A percentile compares a stretch with the other conserved stretches of the same genome.
These are phyloP conservation scores for Viola odorata DNA, from an alignment of 345 rosid genomes.

Conservation along the genomic window DNA sequence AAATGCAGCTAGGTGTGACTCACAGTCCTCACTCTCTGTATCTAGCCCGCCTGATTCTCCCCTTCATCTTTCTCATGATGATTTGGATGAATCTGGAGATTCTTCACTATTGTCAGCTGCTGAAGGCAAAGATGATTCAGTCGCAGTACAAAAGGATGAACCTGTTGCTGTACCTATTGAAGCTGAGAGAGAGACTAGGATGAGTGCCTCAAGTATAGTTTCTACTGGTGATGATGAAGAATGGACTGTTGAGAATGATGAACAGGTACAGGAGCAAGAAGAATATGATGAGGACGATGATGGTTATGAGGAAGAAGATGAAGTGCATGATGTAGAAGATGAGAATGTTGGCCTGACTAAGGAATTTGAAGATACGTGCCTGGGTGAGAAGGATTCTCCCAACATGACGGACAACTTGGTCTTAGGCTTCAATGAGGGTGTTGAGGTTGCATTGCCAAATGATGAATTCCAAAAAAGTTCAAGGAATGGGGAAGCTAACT, in stretches of 20 bases:
- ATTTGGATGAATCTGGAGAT: slow-evolving; percentile 80
- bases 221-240: slow-evolving; percentile 80
- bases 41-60: slow-evolving; percentile 95
- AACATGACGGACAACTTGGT: slow-evolving; percentile 52
- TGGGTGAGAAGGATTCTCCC: slow-evolving; percentile 53
- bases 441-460: slow-evolving; percentile 73
- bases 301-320: slow-evolving; percentile 81
- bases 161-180: slow-evolving; percentile 31
- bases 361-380: slow-evolving; percentile 54
- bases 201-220: slow-evolving; percentile 41
- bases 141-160: slow-evolving; percentile 35
- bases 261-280: slow-evolving; percentile 75
- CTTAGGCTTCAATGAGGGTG: slow-evolving; percentile 82
- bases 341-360: slow-evolving; percentile 44
- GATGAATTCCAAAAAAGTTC: slow-evolving; percentile 68
- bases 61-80: slow-evolving; percentile 85
- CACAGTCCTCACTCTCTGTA: slow-evolving; percentile 91
- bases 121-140: slow-evolving; percentile 38
- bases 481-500: slow-evolving; percentile 38
- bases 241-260: slow-evolving; percentile 66
- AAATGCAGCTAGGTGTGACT: slow-evolving; percentile 59
- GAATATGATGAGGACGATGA: slow-evolving; percentile 94
- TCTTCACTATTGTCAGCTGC: slow-evolving; percentile 42
- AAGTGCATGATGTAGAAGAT: slow-evolving; percentile 64
- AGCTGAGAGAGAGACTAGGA: slow-evolving; percentile 42